Base-by-base conservation (phyloP, 163 green algal species). In the Coccomyxa subellipsoidea region DNA sequence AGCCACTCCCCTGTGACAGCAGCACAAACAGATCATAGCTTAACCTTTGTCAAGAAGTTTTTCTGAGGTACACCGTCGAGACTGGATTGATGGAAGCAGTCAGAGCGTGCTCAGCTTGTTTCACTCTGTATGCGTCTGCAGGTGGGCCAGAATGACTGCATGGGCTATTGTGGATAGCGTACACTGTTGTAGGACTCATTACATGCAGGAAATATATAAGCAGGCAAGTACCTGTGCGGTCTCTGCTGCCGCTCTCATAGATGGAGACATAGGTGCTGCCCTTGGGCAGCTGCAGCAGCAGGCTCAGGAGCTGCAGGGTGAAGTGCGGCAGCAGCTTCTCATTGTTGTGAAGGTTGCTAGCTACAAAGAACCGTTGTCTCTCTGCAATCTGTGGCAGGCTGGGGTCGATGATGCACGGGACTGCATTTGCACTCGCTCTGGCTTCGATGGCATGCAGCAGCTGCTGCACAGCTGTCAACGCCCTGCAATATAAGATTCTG, bases 181-280 rank as follows among this genome's bases (percentile, higher is more conserved):
- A n/a, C n/a, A n/a, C n/a, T n/a, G n/a, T n/a, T n/a, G n/a, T n/a
- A n/a, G n/a, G n/a, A n/a, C n/a, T n/a, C n/a, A n/a, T n/a, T n/a
- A n/a, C n/a, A n/a, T n/a, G n/a, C n/a, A n/a, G n/a, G n/a, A n/a
- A n/a, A n/a, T n/a, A n/a, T n/a, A n/a, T n/a, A n/a, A n/a, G n/a
- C n/a, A n/a, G n/a, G n/a, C n/a, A 59, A n/a, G 10, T 23, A 85
- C 81, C 81, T 73, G 85, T 94, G 32, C 73, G 75, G 76, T 95
- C 91, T 66, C 32, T 84, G 89, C 91, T 95, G 79, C 88, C 90
- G 75, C 88, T 92, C 75, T 94, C 91, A 75, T 94, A 93, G 34
- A 94, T 81, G 1, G 85, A 92, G 2, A 95, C 72, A 25, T 89
- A 88, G 0, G 90, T 38, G 37, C 73, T 78, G 38, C 75, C 80